Base-by-base conservation (phyloP, 2,329 filamentous ascomycete species). In the Fusarium nisikadoi region DNA sequence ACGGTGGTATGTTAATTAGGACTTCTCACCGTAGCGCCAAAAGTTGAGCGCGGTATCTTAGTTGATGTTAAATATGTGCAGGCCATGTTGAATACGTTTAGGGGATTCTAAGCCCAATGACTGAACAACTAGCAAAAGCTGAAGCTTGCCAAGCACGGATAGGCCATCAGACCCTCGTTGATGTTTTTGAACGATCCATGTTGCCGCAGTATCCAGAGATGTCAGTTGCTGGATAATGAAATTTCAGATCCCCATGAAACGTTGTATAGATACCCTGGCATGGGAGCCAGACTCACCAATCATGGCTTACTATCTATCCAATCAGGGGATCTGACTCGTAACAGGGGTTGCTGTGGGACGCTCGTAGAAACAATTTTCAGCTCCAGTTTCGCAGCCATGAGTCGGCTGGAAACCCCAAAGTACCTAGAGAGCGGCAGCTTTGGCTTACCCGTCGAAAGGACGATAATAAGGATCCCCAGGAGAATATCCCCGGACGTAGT, bases 401-500 rank as follows among this genome's bases (percentile, higher is more conserved):
- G 59, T 31, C 36, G 50, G 38, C 65, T 45, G 36, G 52, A 60
- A 71, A 52, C 25, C 55, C 27, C 31, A 47, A 45, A 63, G 54
- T 39, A 25, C 23, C 23, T 25, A 47, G 41, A 41, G 66, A 73
- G 64, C 62, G 65, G 43, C 57, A 41, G 36, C 59, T 56, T 60
- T 49, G 67, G 31, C 49, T 38, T 54, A 41, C 58, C 43, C 56
- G 50, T 50, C 47, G 50, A 59, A 56, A 31, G 38, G 23, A 31
- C 38, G 29, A 39, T 50, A 50, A 69, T 65, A 55, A 64, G 47
- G 62, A 73, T 68, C 58, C 52, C 54, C 57, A 42, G 45, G 53
- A 71, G 46, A 58, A 60, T 60, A 35, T 58, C 61, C 53, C 46
- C 42, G 54, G 64, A 62, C 46, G 57, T 39, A 63, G 59, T 47